Evolutionary conservation across 2,329 filamentous ascomycete genomes (phyloP).

Genomic region (Alternaria brassicae): DNA sequence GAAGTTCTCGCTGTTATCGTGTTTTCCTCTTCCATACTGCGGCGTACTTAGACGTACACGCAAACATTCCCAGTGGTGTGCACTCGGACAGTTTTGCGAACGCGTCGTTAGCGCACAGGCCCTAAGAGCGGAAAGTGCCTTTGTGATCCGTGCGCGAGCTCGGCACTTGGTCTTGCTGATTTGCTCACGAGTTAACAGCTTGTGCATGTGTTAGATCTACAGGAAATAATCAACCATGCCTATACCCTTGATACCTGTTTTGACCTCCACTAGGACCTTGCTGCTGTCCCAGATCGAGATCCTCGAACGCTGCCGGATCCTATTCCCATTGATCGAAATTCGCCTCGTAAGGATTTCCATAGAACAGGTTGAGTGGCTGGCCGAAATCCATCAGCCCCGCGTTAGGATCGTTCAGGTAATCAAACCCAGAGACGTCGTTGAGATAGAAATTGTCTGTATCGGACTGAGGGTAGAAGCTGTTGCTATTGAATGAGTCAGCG

Average conservation of each 20-base stretch:
- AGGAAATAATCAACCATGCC: too few relatives aligned
- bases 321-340: constrained; percentile 20
- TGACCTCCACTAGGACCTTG: neutral
- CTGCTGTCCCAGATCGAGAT: neutral
- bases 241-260: neutral
- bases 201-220: too few relatives aligned
- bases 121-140: too few relatives aligned
- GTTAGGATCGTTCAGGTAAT: neutral
- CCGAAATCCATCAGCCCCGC: neutral
- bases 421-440: neutral
- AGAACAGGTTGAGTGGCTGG: constrained; percentile 14
- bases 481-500: neutral
- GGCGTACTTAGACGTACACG: too few relatives aligned
- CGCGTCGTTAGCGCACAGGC: too few relatives aligned
- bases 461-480: neutral
- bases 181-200: too few relatives aligned
- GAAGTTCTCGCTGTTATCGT: too few relatives aligned
- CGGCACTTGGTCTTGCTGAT: too few relatives aligned
- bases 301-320: constrained; percentile 1
- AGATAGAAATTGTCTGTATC: neutral
- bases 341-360: constrained; percentile 20
- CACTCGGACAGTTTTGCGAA: too few relatives aligned
- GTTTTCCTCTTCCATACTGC: too few relatives aligned
- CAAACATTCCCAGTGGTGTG: too few relatives aligned
- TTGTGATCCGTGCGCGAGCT: too few relatives aligned